A percentile compares a stretch with the other conserved stretches of the same genome.
Evolutionary conservation across 805 yeast species (phyloP).

Genomic region (Lachancea mirantina): DNA sequence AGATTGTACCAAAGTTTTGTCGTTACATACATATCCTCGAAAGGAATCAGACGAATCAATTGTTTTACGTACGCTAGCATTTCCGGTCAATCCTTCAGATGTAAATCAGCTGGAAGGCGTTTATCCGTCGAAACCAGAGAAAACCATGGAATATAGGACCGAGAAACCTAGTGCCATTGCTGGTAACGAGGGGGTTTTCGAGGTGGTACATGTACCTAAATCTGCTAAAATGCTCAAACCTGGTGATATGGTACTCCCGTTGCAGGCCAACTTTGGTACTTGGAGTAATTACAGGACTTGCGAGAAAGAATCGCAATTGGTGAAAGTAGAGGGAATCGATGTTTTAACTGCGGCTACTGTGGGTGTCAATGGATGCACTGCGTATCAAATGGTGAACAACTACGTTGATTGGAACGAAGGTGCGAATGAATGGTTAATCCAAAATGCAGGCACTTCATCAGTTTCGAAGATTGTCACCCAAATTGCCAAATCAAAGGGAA

Average conservation of each 20-base stretch:
- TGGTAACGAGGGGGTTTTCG: conserved; percentile 91
- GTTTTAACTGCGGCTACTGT: conserved; percentile 78
- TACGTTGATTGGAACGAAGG: conserved; percentile 34
- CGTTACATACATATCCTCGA: conserved; percentile 25
- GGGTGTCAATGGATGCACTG: conserved; percentile 88
- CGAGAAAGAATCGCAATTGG: conserved; percentile 44
- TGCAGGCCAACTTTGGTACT: conserved; percentile 75
- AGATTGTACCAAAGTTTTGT: conserved; percentile 24
- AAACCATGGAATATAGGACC: conserved; percentile 46
- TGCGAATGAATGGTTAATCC: conserved; percentile 75
- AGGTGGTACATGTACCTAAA: conserved; percentile 67
- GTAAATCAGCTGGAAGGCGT: conserved; percentile 79
- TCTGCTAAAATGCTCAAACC: conserved; percentile 39
- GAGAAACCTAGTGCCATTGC: conserved; percentile 69
- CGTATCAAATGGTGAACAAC: conserved; percentile 77
- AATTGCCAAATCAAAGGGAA: conserved; percentile 68
- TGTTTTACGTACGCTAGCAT: conserved; percentile 62
- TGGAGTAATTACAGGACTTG: conserved; percentile 77
- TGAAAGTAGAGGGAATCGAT: conserved; percentile 44
- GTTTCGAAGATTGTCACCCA: conserved; percentile 92
- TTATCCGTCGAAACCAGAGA: conserved; percentile 70
- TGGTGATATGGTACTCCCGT: conserved; percentile 89
- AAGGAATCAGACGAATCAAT: conserved; percentile 29
- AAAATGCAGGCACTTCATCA: conserved; percentile 94
- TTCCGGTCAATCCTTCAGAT: conserved; percentile 89